Evolutionary conservation across 768 basidiomycete species (phyloP).

Genomic region (Russula earlei): DNA sequence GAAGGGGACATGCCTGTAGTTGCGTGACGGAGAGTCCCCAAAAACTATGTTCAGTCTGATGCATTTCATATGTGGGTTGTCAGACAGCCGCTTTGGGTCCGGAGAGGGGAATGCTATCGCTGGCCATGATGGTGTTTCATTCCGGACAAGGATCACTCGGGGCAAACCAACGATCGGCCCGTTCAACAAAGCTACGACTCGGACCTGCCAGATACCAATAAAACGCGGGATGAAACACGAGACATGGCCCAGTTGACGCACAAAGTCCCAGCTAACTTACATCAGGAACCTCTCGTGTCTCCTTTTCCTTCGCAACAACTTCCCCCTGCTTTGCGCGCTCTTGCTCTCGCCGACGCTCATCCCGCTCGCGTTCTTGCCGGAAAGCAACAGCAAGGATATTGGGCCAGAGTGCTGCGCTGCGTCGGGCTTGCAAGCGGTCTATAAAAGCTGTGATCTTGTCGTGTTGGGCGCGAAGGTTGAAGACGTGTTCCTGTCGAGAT

Average conservation of each 20-base stretch:
- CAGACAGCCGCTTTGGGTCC: background rate
- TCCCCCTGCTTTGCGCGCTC: conserved; percentile 6
- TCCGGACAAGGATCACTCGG: conserved; percentile 3
- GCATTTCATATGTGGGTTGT: background rate
- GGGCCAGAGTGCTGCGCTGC: conserved; percentile 19
- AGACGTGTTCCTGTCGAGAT: conserved; percentile 20
- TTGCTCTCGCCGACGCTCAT: conserved; percentile 13
- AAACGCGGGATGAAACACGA: conserved; percentile 1
- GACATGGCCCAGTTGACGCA: conserved; percentile 4
- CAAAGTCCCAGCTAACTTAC: conserved; percentile 1
- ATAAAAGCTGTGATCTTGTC: conserved; percentile 22
- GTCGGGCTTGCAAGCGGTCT: conserved; percentile 18
- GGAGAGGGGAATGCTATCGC: background rate
- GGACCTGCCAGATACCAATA: conserved; percentile 13
- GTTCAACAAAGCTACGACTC: conserved; percentile 2
- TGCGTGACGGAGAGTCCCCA: background rate
- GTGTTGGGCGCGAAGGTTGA: conserved; percentile 23
- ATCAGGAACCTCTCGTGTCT: conserved; percentile 8
- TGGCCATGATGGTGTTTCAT: background rate
- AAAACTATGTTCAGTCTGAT: background rate
- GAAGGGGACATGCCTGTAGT: background rate
- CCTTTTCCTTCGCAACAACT: conserved; percentile 2
- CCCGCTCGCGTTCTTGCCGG: conserved; percentile 19
- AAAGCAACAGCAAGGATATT: conserved; percentile 20
- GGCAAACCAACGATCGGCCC: conserved; percentile 2